Evolutionary conservation across 176 grass and related monocot species (phyloP), one percentile per base, ranked within the genome.

Genomic region (Pontederia crassipes): DNA sequence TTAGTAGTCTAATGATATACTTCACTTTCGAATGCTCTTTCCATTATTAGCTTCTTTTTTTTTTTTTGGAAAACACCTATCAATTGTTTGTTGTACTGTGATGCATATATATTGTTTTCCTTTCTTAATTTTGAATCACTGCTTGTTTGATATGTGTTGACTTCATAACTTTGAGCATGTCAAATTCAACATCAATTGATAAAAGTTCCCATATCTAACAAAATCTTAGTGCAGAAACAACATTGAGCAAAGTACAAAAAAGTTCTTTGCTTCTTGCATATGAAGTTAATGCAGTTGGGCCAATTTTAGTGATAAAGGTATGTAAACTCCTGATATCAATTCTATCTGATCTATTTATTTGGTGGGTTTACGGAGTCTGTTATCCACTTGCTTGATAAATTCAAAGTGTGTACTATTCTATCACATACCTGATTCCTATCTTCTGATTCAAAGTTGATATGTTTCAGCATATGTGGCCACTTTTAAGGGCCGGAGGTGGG

Each of bases 281-380:
- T 16, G 92, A 91, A 74, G 83, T 88, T 57, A 97, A 88, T 57
- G 83, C 83, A 10, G 67, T 97, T 2, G 87, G 84, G 12, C 92
- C 87, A 11, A 71, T 85, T 45, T 57, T 97, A 73, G 87, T 88
- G 8, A 75, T 85, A 58, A 96, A 90, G 87, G 92, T 90, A 72
- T 15, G 12, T 56, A 8, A 4, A 24, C 50, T 28, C 14, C 2
- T 8, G 14, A 10, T 51, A 8, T 3, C 24, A 13, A 2, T 50
- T 48, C 3, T 50, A 27, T 1, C 1, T 28, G 4, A 12, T 16
- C 58, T 45, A 18, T 2, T 49, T 14, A 55, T 32, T 64, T 15
- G 11, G 56, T 67, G 18, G 15, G 54, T 8, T 48, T 45, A 32
- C 62, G 26, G 48, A 17, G 5, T 45, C 10, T 28, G 14, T 47